Percentiles rank a stretch among this genome's conserved stretches.
Conservation (phyloP, 2,329 filamentous ascomycete species). For the Neofusicoccum kwambonambiense region DNA sequence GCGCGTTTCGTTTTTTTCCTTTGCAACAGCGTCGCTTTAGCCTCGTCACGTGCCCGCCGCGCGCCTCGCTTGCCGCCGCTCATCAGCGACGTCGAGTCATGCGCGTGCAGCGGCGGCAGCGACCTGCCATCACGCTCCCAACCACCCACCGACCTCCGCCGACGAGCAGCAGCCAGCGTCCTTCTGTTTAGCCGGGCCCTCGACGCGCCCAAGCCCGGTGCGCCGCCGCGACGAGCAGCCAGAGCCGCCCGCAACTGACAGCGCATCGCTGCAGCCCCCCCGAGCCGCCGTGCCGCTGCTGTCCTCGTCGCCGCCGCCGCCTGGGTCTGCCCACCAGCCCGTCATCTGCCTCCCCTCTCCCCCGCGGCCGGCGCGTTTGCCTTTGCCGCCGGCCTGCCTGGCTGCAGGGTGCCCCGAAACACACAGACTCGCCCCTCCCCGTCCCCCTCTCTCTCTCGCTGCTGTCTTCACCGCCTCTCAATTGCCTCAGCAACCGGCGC, state of each 20-base stretch:
- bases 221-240: not conserved
- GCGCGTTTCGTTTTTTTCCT: not conserved
- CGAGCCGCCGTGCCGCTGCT: not conserved
- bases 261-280: not conserved
- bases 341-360: not conserved
- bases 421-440: not conserved
- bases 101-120: not conserved
- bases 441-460: not conserved
- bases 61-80: slow-evolving; percentile 11
- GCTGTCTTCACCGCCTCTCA: not conserved
- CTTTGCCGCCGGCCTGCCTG: not conserved
- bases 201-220: not conserved
- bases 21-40: not conserved
- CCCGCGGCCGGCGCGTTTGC: not conserved
- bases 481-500: slow-evolving; percentile 7
- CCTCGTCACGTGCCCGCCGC: slow-evolving; percentile 1
- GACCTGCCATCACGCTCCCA: not conserved
- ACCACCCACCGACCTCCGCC: not conserved
- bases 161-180: not conserved
- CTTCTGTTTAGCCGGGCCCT: not conserved
- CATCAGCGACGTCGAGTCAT: slow-evolving; percentile 1
- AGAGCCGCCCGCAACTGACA: not conserved
- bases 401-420: slow-evolving; percentile 1
- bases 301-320: not conserved
- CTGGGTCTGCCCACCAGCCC: not conserved